Base-by-base conservation (phyloP, 1,284 basidiomycete genomes). In the Fomes fomentarius region DNA sequence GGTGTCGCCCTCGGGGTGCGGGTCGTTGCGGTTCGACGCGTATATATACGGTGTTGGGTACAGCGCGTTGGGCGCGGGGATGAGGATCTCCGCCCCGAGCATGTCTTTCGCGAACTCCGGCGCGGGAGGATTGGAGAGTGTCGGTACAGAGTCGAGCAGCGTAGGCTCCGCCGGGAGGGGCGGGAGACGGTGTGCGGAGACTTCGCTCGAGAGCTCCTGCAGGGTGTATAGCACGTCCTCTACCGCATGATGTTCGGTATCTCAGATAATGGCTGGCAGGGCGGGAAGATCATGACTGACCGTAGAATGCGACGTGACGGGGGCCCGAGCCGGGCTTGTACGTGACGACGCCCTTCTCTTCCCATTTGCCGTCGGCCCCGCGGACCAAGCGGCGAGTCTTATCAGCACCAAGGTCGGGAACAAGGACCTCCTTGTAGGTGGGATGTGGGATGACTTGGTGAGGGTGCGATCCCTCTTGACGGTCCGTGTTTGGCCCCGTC, bases 351-450 rank as follows among this genome's bases (percentile, higher is more conserved):
- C 76, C 81, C 14, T 56, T 62, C 34, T 78, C 61, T 25, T 67
- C 67, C 82, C 86, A 87, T 28, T 61, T 64, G 1, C 78, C 81
- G 1, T 63, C 47, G 0, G 53, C 62, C 52, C 74, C 62, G 60
- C 74, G 79, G 51, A 69, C 72, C 51, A 89, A 75, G 25, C 81
- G 76, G 68, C 78, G 82, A n/a, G 87, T 77, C 50, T 76, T 76
- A 65, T 91, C 89, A 1, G 81, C 74, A 10, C 89, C 89, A 2
- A 91, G 73, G 66, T 91, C 88, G 1, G 89, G 84, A 1, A 91
- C 76, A 19, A 91, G 73, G 10, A 91, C 69, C 60, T 90, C 87
- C 21, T 76, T 68, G 45, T 72, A 69, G 31, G 71, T 62, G 2
- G 72, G 60, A 43, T 76, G 72, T 41, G 80, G 62, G 49, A 79